Base-by-base conservation (phyloP, 2,329 filamentous ascomycete species). In the Claviceps monticola region DNA sequence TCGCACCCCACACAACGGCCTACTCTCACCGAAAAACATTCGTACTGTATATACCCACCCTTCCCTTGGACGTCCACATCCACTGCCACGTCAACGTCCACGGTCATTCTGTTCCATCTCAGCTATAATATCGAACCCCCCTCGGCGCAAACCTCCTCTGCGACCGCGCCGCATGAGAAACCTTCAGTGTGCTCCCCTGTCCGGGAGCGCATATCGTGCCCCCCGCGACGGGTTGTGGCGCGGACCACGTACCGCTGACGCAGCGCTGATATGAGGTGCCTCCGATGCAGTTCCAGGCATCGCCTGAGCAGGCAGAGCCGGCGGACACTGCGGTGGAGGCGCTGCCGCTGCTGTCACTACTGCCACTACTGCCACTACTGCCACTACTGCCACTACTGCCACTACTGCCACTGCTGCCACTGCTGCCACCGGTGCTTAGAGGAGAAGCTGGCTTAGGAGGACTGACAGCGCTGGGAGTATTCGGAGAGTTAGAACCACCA, bases 191-290 rank as follows among this genome's bases (percentile, higher is more conserved):
- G 9, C 14, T 36, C 21, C 26, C 21, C 17, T 53, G 52, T 0
- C 76, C 76, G 0, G 60, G 53, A 0, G 54, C 53, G 61, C 77
- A 80, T 0, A 53, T 57, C 0, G 73, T 74, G 1, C 77, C 77
- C 0, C 62, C 58, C 0, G 77, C 70, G 13, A 80, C 58, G 0
- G 55, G 43, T 54, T 70, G 68, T 2, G 62, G 51, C 0, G 64
- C 58, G 2, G 75, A 74, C 77, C 77, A 80, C 0, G 56, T 39
- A 8, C 77, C 76, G 2, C 70, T 72, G 7, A 70, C 77, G 53
- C 77, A 80, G 47, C 74, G 75, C 62, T 80, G 76, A 71, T 71
- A 80, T 0, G 70, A 68, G 1, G 60, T 65, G 14, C 75, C 74
- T 0, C 61, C 65, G 6, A 79, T 64, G 56, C 77, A 80, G 67